Base-by-base conservation (phyloP, 768 basidiomycete species). In the Hysterangium stoloniferum region DNA sequence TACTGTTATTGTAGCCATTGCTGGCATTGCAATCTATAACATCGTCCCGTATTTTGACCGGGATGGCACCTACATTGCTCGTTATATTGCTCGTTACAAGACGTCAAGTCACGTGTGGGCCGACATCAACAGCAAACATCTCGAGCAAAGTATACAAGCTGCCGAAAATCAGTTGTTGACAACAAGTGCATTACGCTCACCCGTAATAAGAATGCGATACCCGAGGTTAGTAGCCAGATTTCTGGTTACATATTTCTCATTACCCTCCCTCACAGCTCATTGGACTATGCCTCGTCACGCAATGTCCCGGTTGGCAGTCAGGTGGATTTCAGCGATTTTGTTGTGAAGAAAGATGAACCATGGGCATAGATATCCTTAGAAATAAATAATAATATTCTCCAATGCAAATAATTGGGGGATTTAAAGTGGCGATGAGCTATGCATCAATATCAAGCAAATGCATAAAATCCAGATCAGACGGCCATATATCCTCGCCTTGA, bases 401-500 rank as follows among this genome's bases (percentile, higher is more conserved):
- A 45, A 9, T 12, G 28, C 31, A 22, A 29, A 45, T 45, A 31
- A 13, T 45, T 22, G 28, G 24, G 12, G 25, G 28, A 9, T 45
- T 25, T 37, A 37, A 51, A 6, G 15, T 45, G 36, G 31, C 31
- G 15, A 1, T 7, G 20, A 45, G 38, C 17, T 8, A 17, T 13
- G 24, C 1, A 38, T 24, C 6, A 24, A 45, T 29, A 15, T 31
- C 19, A 15, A 6, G 12, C 6, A 32, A n/a, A 45, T 28, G 29
- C n/a, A 31, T 13, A 6, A 8, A 32, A n/a, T 17, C 28, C 15
- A 32, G 20, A 27, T 52, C 45, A 87, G 58, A 89, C 86, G 34
- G 86, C 74, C 52, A 87, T 80, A 64, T 90, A 90, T 34, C 84
- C 81, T 49, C 82, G 77, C 60, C 71, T 76, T 13, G 81, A 70